phyloP scores from a whole-genome alignment of 768 basidiomycete genomes.

The Panaeolus papilionaceus region DNA sequence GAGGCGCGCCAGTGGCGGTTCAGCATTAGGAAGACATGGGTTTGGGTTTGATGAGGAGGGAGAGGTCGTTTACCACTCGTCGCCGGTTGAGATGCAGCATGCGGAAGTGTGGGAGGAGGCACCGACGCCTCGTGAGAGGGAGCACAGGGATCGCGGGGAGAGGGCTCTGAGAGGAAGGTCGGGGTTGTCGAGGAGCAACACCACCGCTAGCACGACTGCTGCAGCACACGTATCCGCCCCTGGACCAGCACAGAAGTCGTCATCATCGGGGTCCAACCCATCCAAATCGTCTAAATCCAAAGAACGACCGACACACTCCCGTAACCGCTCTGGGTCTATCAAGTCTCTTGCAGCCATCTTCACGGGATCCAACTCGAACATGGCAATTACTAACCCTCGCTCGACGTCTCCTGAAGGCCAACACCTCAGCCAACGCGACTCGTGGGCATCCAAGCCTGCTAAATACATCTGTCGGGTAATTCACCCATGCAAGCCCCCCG shows the following conservation, averaged over 20 bases:
- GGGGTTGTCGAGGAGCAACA: conserved; percentile 17
- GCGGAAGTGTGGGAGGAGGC: conserved; percentile 3
- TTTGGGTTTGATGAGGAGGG: conserved; percentile 9
- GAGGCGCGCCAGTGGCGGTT: neutral
- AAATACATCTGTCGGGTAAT: conserved; percentile 74
- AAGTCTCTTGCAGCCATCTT: conserved; percentile 44
- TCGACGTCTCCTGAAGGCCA: conserved; percentile 25
- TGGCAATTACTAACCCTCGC: conserved; percentile 22
- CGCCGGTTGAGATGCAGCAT: conserved; percentile 5
- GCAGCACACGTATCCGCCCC: neutral
- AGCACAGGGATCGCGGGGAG: conserved; percentile 15
- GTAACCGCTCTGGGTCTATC: conserved; percentile 42
- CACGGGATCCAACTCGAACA: conserved; percentile 28
- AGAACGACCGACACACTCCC: conserved; percentile 30
- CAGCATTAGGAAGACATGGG: conserved; percentile 6
- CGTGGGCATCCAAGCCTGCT: conserved; percentile 53
- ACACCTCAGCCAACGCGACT: conserved; percentile 41
- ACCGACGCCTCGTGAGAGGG: neutral
- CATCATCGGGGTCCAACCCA: conserved; percentile 1
- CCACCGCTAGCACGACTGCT: conserved; percentile 17
- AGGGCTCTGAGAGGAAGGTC: conserved; percentile 14
- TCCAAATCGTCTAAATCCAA: conserved; percentile 23
- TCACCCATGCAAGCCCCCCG: conserved; percentile 71
- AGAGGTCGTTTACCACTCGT: conserved; percentile 9
- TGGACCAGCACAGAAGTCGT: conserved; percentile 7